Evolutionary conservation across 2,329 filamentous ascomycete genomes (phyloP), one percentile per base, ranked within the genome.

Genomic region (Fonsecaea pedrosoi): DNA sequence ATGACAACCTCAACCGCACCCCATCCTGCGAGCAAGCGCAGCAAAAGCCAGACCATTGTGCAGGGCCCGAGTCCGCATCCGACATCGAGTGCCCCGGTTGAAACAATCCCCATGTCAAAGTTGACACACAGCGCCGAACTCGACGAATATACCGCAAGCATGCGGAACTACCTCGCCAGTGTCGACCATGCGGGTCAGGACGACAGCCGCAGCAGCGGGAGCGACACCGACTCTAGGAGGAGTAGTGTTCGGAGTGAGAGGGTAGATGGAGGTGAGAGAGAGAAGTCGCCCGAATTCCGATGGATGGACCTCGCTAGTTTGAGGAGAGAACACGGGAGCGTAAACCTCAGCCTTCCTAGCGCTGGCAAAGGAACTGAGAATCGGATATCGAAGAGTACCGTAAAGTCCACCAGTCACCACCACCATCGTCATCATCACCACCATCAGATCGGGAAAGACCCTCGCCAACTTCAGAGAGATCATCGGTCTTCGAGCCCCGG

Each of bases 121-220:
- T 60, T 63, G 42, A 42, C 67, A 8, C 65, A 55, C 32, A 71
- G 69, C 50, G 60, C 57, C 15, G 70, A 70, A 38, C 63, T 73
- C 21, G 69, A 71, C 35, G 71, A 73, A 25, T 73, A 73, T 57
- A 68, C 69, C 5, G 67, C 67, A n/a, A 72, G 71, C 58, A 72
- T 73, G 70, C 65, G 66, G 15, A 62, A 54, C 35, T 73, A 70
- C 57, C 64, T 73, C 15, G 71, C 67, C 38, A 65, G 48, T 32
- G 54, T 66, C 15, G 65, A 69, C 30, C 60, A 64, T n/a, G 5
- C 32, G n/a, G 25, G 55, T 32, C 30, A 32, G 12, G 25, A 34
- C 15, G 34, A 42, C 25, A 64, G 66, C 40, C 61, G 64, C 32
- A 70, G 64, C 60, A 60, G 62, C 18, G 62, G 60, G 64, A 62